Conservation (phyloP, 129 eudicot genomes). For the Cynara cardunculus region DNA sequence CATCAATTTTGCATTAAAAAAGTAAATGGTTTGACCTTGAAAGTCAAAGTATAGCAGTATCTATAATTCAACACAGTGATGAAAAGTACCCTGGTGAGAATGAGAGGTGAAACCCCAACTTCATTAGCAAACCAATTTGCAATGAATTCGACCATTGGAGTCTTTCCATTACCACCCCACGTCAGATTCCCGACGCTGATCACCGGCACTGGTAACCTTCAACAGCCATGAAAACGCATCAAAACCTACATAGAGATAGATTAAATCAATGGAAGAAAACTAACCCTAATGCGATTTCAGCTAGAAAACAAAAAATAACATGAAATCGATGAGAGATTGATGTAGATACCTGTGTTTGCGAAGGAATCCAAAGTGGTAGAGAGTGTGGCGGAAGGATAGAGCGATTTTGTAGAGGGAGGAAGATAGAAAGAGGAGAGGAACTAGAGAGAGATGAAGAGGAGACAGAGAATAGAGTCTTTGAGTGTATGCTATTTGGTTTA, state of each 20-base stretch:
- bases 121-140: conserved; percentile 49
- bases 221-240: conserved; percentile 15
- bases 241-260: conserved; percentile 5
- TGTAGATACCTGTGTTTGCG: conserved; percentile 38
- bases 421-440: conserved; percentile 69
- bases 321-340: background rate
- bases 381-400: conserved; percentile 49
- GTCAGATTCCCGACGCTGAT: conserved; percentile 91
- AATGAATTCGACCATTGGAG: conserved; percentile 87
- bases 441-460: conserved; percentile 48
- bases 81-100: conserved; percentile 71
- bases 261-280: background rate
- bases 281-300: background rate
- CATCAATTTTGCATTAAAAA: background rate
- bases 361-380: conserved; percentile 42
- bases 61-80: background rate
- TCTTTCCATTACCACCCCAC: conserved; percentile 99
- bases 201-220: conserved; percentile 86
- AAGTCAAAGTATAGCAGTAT: background rate
- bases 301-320: background rate
- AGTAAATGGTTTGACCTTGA: background rate
- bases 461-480: conserved; percentile 35
- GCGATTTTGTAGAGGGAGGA: conserved; percentile 53
- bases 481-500: conserved; percentile 62
- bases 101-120: conserved; percentile 74